phyloP scores from a whole-genome alignment of 345 rosid genomes.

The Corchorus capsularis region DNA sequence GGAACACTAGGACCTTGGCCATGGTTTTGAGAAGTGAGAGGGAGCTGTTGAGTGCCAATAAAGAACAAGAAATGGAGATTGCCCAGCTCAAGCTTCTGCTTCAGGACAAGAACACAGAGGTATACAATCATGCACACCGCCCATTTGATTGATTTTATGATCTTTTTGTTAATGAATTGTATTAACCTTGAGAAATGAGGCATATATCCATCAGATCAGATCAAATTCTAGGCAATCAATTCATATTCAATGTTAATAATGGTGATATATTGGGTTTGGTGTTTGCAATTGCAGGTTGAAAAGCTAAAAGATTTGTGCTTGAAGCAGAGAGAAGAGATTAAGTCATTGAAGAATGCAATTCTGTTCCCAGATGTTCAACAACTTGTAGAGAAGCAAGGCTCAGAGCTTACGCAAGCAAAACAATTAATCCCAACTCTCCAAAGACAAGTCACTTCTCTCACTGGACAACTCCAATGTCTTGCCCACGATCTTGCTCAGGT shows the following conservation, averaged over 20 bases:
- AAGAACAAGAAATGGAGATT: conserved; percentile 69
- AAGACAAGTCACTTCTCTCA: conserved; percentile 83
- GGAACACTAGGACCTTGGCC: conserved; percentile 76
- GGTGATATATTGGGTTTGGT: neutral
- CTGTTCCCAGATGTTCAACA: conserved; percentile 82
- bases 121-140: neutral
- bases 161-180: neutral
- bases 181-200: neutral
- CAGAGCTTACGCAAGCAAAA: conserved; percentile 78
- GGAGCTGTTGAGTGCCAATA: conserved; percentile 73
- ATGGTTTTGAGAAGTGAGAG: conserved; percentile 92
- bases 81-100: conserved; percentile 55
- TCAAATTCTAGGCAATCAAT: no score
- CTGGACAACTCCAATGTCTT: conserved; percentile 78
- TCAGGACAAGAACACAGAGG: conserved; percentile 70
- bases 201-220: neutral
- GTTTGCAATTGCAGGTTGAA: conserved; percentile 66
- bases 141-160: neutral
- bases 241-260: neutral
- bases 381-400: conserved; percentile 56
- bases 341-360: conserved; percentile 65
- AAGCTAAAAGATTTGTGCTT: conserved; percentile 88
- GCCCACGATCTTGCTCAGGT: conserved; percentile 89
- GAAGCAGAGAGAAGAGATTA: conserved; percentile 90
- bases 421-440: conserved; percentile 78